Conservation (phyloP, 1,139 yeast species). For the Pichia sp. region DNA sequence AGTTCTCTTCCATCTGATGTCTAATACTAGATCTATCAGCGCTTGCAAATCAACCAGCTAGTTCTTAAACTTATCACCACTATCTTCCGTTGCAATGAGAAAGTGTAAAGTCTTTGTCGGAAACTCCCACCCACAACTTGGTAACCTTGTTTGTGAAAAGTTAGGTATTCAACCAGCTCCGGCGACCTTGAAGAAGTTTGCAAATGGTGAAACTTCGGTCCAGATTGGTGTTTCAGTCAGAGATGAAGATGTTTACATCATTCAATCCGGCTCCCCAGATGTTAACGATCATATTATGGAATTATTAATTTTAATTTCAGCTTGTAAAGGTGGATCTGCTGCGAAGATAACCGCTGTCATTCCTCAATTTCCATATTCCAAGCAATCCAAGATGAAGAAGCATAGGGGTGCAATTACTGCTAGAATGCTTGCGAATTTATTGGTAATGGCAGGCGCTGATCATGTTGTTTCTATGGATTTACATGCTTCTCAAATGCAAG, state of each 20-base stretch:
- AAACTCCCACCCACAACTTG: conserved; percentile 91
- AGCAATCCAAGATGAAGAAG: conserved; percentile 96
- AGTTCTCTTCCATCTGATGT: not conserved
- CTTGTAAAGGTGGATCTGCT: conserved; percentile 97
- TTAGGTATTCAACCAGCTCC: conserved; percentile 96
- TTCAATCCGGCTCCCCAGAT: conserved; percentile 84
- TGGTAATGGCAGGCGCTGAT: conserved; percentile 98
- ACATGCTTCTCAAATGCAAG: conserved; percentile 99
- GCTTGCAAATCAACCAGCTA: no score
- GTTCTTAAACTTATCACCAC: not conserved
- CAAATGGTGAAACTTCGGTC: conserved; percentile 96
- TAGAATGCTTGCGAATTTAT: conserved; percentile 92
- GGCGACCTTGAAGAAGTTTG: conserved; percentile 80
- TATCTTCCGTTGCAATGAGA: conserved; percentile 50
- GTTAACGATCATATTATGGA: conserved; percentile 97
- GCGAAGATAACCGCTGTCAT: conserved; percentile 94
- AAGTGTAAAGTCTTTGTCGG: conserved; percentile 97
- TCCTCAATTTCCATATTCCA: conserved; percentile 96
- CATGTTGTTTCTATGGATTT: conserved; percentile 97
- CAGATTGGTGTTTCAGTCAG: conserved; percentile 92
- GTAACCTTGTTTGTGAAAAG: conserved; percentile 79
- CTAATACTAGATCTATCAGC: not conserved
- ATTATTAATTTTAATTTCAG: conserved; percentile 81
- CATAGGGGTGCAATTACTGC: conserved; percentile 99
- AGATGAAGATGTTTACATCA: conserved; percentile 94